Conservation (phyloP, 176 grass and related monocot genomes). For the Luzula sylvatica region DNA sequence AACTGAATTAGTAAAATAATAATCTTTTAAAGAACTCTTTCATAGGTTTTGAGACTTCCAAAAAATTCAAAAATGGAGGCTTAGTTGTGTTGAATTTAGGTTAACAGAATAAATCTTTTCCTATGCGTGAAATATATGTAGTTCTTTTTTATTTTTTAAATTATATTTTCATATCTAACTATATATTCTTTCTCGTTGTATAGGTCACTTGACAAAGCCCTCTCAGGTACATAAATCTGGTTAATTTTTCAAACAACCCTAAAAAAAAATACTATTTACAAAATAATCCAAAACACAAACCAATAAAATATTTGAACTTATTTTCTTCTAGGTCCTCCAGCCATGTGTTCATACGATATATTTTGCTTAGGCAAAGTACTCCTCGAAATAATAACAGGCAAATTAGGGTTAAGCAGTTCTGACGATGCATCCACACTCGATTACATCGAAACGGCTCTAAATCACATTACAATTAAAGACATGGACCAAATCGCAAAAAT, state of each 20-base stretch:
- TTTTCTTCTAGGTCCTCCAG: slow-evolving; percentile 52
- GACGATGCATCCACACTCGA: slow-evolving; percentile 38
- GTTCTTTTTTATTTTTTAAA: slow-evolving; percentile 20
- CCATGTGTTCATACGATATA: slow-evolving; percentile 51
- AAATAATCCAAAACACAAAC: neutral
- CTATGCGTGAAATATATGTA: slow-evolving; percentile 1
- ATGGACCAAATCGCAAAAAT: slow-evolving; percentile 51
- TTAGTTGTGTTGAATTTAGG: neutral
- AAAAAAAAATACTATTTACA: neutral
- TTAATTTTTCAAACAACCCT: neutral
- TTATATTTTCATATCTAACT: slow-evolving; percentile 16
- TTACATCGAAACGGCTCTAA: slow-evolving; percentile 43
- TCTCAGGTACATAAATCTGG: slow-evolving; percentile 34
- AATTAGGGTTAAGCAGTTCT: slow-evolving; percentile 45
- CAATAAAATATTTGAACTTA: neutral
- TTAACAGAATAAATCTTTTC: neutral
- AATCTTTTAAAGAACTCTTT: slow-evolving; percentile 1
- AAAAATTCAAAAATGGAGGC: neutral
- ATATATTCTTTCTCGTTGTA: slow-evolving; percentile 10
- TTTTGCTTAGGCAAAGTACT: slow-evolving; percentile 94
- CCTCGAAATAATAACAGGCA: slow-evolving; percentile 66
- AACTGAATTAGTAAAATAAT: neutral
- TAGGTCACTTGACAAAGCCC: slow-evolving; percentile 58
- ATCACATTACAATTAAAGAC: slow-evolving; percentile 44
- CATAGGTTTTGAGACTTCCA: too few relatives aligned